Base-by-base conservation (phyloP, 1,139 yeast genomes). In the Keqinozyma sinolaborantium region DNA sequence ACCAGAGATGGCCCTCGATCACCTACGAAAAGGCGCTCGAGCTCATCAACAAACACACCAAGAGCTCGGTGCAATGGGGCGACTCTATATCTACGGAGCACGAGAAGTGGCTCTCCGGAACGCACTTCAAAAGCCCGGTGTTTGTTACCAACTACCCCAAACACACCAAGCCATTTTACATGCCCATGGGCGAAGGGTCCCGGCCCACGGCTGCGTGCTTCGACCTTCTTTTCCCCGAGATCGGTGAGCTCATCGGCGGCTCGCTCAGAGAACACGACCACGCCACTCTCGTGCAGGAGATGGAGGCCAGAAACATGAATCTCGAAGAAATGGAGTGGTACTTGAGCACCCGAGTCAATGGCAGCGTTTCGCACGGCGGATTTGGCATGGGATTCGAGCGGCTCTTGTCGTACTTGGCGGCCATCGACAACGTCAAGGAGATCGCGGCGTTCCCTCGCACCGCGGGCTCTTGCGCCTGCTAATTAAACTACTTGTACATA, bases 241-340 rank as follows among this genome's bases (percentile, higher is more conserved):
- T 92, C 40, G 98, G 98, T n/a, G 98, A 92, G 53, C 65, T 92
- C n/a, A 80, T 87, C 3, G 98, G 98, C 2, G 98, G 98, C 0
- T 87, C 96, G 2, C 46, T 94, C 40, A 84, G 99, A 56, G 96
- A 92, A 48, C 86, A 85, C 48, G 60, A 75, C 40, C 61, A 75
- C 37, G 70, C 56, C 0, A 50, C 40, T 13, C 59, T 92, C 12
- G 46, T 65, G 3, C 38, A 41, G 2, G 81, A 77, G 34, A 79
- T 90, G 63, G 36, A 50, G 2, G 34, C 51, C 2, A 58, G 82
- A 41, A 44, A 51, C 9, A 80, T 81, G 85, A 75, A 79, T 50
- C 41, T 59, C 4, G 68, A 63, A 1, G 81, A 80, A 10, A 59
- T 90, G 58, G 66, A 73, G 20, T 94, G 99, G 99, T 94, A 90